Evolutionary conservation across 495 filamentous ascomycete species (phyloP), one percentile per base, ranked within the genome.

Genomic region (Thozetella sp.): DNA sequence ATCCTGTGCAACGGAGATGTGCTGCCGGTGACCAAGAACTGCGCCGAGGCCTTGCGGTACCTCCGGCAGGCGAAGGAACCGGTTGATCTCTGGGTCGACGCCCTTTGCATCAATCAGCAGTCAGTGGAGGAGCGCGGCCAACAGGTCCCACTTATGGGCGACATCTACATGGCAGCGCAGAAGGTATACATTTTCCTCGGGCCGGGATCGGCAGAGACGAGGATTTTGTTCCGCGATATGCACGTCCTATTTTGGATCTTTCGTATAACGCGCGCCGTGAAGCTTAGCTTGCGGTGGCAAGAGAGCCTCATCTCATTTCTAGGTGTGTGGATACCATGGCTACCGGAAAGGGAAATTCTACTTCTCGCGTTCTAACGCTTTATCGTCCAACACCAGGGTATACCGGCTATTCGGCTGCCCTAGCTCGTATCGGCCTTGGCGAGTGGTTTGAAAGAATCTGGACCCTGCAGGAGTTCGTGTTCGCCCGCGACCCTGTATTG

Each of bases 281-380:
- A n/a, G n/a, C n/a, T n/a, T n/a, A n/a, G n/a, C n/a, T n/a, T n/a
- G n/a, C n/a, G n/a, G n/a, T n/a, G n/a, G n/a, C n/a, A n/a, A n/a
- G n/a, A n/a, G n/a, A n/a, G n/a, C n/a, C n/a, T n/a, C n/a, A n/a
- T n/a, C n/a, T n/a, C n/a, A n/a, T n/a, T 4, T 23, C 25, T n/a
- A 1, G 1, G 10, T 23, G n/a, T 0, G 22, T 53, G 9, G 17
- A 3, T 1, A 0, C 27, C 3, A 11, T 53, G 0, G 10, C 12
- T 17, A 12, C 27, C n/a, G 23, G 27, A 30, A 12, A 0, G 1
- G 3, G 2, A 1, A 3, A 17, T 9, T 22, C 27, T 17, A 2
- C 2, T 1, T 1, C 2, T 17, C 22, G 6, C 15, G 0, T 25
- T 0, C 1, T 2, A 1, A 3, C n/a, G n/a, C n/a, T n/a, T n/a